Base-by-base conservation (phyloP, 371 early-diverging fungal genomes). In the Gilbertella persicaria region DNA sequence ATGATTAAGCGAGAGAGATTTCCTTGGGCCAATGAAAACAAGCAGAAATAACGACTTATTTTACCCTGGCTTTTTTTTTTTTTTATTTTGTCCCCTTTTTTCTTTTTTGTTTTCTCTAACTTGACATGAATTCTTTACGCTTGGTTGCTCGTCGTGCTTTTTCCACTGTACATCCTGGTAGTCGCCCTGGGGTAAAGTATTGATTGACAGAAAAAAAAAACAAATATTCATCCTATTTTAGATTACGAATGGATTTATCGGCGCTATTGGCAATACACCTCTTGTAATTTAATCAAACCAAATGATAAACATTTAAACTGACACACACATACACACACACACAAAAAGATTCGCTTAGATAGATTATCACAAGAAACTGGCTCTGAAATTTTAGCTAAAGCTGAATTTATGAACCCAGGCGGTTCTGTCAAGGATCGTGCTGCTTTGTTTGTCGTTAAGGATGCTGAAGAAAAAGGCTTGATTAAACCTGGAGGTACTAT, bases 351-450 rank as follows among this genome's bases (percentile, higher is more conserved):
- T 47, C 87, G 87, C 25, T 78, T 93, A 53, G 81, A 82, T 53
- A 75, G 73, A 42, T 45, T 93, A 53, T 92, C 92, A 65, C 67
- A 88, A 38, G 90, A 90, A 62, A 93, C 93, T 4, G 93, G 94
- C 33, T 89, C 91, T 59, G 85, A 92, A 44, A 93, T 97, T 49
- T 73, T 90, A 24, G 97, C 87, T 52, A 97, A 97, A 73, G 96
- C 95, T 42, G 97, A 97, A 78, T 97, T 91, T 69, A 95, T 97
- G 96, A 97, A 97, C 69, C 95, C 97, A n/a, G 97, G 97, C 45
- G 97, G 97, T 17, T 90, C 91, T 6, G 97, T 97, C 66, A 97
- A 97, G 74, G 97, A 97, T 70, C 86, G 97, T 40, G 96, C 96
- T 17, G 97, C 98, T 1, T 78, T 95, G 35, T 94, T 75, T 65